phyloP scores from a whole-genome alignment of 1,284 basidiomycete species.

The Coniferiporia sulphurascens region DNA sequence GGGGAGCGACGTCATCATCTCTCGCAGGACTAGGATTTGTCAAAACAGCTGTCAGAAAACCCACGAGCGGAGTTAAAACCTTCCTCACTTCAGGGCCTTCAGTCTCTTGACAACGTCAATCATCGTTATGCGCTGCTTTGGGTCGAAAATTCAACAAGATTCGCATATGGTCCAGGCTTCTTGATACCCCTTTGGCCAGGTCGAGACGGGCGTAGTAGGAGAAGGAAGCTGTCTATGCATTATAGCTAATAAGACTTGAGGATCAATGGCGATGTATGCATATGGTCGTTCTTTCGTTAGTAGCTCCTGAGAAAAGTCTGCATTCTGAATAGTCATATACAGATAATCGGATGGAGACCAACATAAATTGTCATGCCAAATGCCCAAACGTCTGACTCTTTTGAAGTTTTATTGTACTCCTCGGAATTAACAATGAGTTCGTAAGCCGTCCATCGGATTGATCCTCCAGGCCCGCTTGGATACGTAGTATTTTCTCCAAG shows the following conservation, averaged over 20 bases:
- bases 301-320: background rate
- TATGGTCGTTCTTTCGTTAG: slow-evolving; percentile 1
- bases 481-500: background rate
- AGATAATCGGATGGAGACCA: background rate
- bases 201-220: background rate
- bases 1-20: too few relatives aligned
- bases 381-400: slow-evolving; percentile 12
- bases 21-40: too few relatives aligned
- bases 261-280: background rate
- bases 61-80: too few relatives aligned
- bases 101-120: background rate
- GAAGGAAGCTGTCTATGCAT: background rate
- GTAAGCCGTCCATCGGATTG: slow-evolving; percentile 1
- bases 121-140: background rate
- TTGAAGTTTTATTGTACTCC: background rate
- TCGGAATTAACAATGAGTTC: background rate
- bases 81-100: too few relatives aligned
- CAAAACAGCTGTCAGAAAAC: too few relatives aligned
- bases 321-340: background rate
- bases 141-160: background rate
- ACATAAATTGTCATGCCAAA: slow-evolving; percentile 13
- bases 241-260: background rate
- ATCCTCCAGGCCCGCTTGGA: background rate
- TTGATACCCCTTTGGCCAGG: background rate
- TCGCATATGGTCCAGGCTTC: background rate